Conservation (phyloP, 306 rosid species). For the Mucuna pruriens region DNA sequence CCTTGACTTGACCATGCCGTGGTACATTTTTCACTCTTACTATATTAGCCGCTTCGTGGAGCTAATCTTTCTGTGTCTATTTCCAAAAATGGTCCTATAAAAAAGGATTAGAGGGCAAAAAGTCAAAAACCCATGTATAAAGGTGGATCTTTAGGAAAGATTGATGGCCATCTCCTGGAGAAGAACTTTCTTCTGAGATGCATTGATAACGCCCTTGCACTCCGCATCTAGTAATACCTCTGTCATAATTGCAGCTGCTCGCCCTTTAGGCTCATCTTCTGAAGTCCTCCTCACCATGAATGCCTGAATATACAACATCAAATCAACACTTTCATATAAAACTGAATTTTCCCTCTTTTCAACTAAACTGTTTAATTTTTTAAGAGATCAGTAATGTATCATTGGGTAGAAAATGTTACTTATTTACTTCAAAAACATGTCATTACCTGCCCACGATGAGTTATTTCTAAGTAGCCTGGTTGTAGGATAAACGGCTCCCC, state of each 20-base stretch:
- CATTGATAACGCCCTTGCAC: conserved; percentile 68
- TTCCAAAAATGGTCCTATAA: conserved; percentile 17
- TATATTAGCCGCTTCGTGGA: conserved; percentile 31
- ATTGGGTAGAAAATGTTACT: background rate
- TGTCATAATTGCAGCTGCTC: conserved; percentile 73
- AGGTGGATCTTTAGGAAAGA: conserved; percentile 54
- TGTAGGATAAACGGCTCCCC: conserved; percentile 79
- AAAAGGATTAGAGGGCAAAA: conserved; percentile 32
- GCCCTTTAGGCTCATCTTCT: conserved; percentile 78
- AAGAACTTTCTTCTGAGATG: conserved; percentile 69
- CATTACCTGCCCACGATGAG: conserved; percentile 63
- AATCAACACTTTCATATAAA: conserved; percentile 8
- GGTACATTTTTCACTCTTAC: conserved; percentile 29
- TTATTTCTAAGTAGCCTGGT: conserved; percentile 64
- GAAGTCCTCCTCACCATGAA: conserved; percentile 76
- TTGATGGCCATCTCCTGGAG: conserved; percentile 70
- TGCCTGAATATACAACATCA: conserved; percentile 47
- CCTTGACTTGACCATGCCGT: conserved; percentile 30
- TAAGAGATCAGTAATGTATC: too few species aligned
- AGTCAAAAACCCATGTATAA: conserved; percentile 47
- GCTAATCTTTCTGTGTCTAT: conserved; percentile 31
- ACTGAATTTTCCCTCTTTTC: conserved; percentile 45
- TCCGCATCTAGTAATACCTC: conserved; percentile 79
- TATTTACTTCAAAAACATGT: conserved; percentile 19
- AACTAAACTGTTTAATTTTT: too few species aligned